These are phyloP conservation scores for Pelagophyceae sp. DNA, from an alignment of 352 stramenopile genomes.

Conservation along the genomic window DNA sequence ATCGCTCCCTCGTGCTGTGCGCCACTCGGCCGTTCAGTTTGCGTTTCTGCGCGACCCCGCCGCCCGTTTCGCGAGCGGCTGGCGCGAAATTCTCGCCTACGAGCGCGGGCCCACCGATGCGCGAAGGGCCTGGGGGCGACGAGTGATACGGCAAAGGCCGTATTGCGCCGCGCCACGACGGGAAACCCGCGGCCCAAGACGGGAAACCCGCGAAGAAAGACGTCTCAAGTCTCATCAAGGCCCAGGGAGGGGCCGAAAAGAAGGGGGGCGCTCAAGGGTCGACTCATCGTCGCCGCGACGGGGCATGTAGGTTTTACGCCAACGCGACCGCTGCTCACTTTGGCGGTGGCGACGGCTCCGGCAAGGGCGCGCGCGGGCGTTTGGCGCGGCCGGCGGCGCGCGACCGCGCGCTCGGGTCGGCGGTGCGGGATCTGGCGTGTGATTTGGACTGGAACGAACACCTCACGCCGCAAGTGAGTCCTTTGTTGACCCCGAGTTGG, in stretches of 20 bases:
- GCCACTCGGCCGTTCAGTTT: background rate
- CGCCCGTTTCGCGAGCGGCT: background rate
- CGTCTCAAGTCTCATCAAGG: too few species aligned
- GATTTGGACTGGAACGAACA: constrained; percentile 8
- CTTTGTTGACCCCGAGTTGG: too few species aligned
- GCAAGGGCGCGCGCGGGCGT: too few species aligned
- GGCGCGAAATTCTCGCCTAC: constrained; percentile 1
- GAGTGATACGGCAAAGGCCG: background rate
- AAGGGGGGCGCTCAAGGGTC: too few species aligned
- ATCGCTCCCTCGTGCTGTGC: background rate
- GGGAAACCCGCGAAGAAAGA: too few species aligned
- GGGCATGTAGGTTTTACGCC: constrained; percentile 5
- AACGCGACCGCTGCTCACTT: too few species aligned
- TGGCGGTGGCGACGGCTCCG: too few species aligned
- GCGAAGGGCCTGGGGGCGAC: background rate
- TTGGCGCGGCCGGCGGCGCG: too few species aligned
- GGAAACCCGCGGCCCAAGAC: too few species aligned
- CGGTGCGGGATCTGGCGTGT: background rate
- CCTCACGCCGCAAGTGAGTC: constrained; percentile 12
- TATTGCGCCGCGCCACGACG: too few species aligned
- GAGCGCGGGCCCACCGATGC: background rate
- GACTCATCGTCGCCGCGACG: too few species aligned
- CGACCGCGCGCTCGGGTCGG: background rate
- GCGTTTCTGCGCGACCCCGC: background rate
- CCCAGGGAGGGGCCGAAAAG: too few species aligned